phyloP scores from a whole-genome alignment of 805 yeast species.

The Candida insectorum region DNA sequence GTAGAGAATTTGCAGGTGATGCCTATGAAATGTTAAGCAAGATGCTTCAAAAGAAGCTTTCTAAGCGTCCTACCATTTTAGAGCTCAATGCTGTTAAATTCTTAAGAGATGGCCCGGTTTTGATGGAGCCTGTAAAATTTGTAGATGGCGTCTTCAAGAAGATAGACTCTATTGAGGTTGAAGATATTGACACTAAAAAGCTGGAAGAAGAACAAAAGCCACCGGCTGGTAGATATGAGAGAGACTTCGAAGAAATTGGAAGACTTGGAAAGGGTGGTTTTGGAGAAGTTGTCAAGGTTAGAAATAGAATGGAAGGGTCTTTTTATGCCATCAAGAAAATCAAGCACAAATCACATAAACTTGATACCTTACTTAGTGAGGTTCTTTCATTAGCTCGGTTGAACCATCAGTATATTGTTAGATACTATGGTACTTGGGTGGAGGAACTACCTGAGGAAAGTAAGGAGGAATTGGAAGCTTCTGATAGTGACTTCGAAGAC shows the following conservation, averaged over 20 bases:
- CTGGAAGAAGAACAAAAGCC: constrained; percentile 6
- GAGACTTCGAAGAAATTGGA: constrained; percentile 94
- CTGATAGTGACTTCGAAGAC: constrained; percentile 20
- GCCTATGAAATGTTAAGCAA: constrained; percentile 63
- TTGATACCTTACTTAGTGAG: constrained; percentile 81
- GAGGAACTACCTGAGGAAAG: constrained; percentile 55
- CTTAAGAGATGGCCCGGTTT: constrained; percentile 63
- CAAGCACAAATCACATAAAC: constrained; percentile 73
- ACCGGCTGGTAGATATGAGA: constrained; percentile 67
- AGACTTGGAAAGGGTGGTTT: constrained; percentile 91
- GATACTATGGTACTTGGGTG: constrained; percentile 97
- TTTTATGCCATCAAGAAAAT: constrained; percentile 93
- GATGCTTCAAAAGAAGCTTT: constrained; percentile 62
- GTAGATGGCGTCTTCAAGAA: constrained; percentile 10
- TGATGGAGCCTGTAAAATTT: constrained; percentile 6
- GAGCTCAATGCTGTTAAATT: constrained; percentile 84
- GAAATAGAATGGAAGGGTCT: constrained; percentile 90
- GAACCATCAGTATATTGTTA: constrained; percentile 92
- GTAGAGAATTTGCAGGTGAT: constrained; percentile 62
- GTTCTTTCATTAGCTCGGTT: constrained; percentile 88
- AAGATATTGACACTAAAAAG: background rate
- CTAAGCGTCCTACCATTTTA: constrained; percentile 76
- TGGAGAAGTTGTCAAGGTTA: constrained; percentile 97
- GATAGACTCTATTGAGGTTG: background rate
- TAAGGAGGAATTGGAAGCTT: constrained; percentile 18